Evolutionary conservation across 441 rosid species (phyloP).

Genomic region (Croton laevigatus): DNA sequence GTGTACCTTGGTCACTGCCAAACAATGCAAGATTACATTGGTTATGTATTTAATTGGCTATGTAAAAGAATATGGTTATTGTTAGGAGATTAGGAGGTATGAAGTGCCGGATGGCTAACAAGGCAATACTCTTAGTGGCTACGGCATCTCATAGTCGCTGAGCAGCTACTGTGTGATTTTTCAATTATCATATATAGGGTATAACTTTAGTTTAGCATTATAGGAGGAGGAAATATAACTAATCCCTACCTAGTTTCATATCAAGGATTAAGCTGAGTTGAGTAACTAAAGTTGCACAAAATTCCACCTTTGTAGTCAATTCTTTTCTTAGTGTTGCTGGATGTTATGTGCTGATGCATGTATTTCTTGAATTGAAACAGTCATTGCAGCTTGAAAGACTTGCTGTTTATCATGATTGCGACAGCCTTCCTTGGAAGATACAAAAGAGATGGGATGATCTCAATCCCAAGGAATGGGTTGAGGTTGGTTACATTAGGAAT

Average conservation of each 20-base stretch:
- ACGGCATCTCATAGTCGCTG: not conserved
- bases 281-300: not conserved
- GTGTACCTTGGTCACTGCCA: not conserved
- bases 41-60: not conserved
- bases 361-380: slow-evolving; percentile 39
- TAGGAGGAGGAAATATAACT: not conserved
- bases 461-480: slow-evolving; percentile 86
- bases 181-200: not conserved
- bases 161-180: not conserved
- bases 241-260: not conserved
- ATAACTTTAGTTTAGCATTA: not conserved
- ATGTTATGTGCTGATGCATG: slow-evolving; percentile 16
- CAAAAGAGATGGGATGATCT: slow-evolving; percentile 91
- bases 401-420: slow-evolving; percentile 88
- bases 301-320: not conserved
- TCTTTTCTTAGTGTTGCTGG: too few relatives aligned
- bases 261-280: not conserved
- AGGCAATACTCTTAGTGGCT: not conserved
- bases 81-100: not conserved
- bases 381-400: slow-evolving; percentile 95
- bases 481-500: slow-evolving; percentile 57
- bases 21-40: not conserved
- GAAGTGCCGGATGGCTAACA: not conserved
- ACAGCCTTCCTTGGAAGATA: slow-evolving; percentile 77
- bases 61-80: not conserved